Evolutionary conservation across 2,329 filamentous ascomycete genomes (phyloP).

Genomic region (Seiridium cupressi): DNA sequence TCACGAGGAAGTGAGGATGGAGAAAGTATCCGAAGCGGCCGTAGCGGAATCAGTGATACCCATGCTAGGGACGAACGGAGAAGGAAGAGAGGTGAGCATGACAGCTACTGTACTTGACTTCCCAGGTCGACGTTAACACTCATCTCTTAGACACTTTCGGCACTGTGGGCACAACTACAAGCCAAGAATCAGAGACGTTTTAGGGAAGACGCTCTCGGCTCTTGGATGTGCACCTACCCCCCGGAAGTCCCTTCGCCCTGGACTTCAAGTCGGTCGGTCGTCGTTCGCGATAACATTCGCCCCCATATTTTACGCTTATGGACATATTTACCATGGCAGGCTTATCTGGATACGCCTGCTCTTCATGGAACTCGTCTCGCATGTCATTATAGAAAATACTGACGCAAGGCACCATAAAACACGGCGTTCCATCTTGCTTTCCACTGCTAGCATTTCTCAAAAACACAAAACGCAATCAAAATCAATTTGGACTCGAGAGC

Average conservation of each 20-base stretch:
- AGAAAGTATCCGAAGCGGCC: constrained; percentile 28
- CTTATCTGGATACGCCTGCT: not conserved
- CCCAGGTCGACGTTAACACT: not conserved
- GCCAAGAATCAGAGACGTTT: constrained; percentile 54
- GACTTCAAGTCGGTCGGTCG: constrained; percentile 18
- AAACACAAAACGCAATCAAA: not conserved
- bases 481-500: not conserved
- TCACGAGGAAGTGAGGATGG: constrained; percentile 40
- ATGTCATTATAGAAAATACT: not conserved
- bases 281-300: not conserved
- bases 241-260: constrained; percentile 27
- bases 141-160: constrained; percentile 49
- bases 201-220: constrained; percentile 33
- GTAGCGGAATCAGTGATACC: not conserved
- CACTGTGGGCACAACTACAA: constrained; percentile 37
- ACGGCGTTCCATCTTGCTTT: not conserved
- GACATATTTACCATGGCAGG: not conserved
- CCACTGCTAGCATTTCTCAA: not conserved
- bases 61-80: constrained; percentile 38
- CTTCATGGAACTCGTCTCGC: not conserved
- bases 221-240: constrained; percentile 22
- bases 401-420: not conserved
- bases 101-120: constrained; percentile 8
- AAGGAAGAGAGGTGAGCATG: constrained; percentile 55
- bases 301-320: not conserved